Percentiles rank a stretch among this genome's conserved stretches.
These are phyloP conservation scores for Favolaschia claudopus DNA, from an alignment of 768 basidiomycete genomes.

Conservation along the genomic window DNA sequence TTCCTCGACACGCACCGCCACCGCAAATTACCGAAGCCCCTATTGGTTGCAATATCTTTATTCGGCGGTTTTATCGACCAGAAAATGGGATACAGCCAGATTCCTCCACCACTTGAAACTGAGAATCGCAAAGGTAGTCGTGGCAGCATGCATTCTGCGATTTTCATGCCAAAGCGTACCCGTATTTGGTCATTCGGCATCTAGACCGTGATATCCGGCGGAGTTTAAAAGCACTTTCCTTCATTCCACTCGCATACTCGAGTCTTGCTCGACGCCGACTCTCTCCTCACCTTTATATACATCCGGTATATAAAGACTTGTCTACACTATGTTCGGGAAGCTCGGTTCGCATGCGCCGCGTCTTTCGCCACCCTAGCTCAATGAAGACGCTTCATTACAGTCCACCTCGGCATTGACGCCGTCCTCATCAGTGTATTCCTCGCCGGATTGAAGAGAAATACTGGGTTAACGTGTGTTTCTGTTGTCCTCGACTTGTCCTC, in stretches of 20 bases:
- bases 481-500: not conserved
- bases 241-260: not conserved
- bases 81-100: too few relatives aligned
- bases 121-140: too few relatives aligned
- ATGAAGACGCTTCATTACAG: slow-evolving; percentile 32
- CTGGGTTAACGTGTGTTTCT: slow-evolving; percentile 79
- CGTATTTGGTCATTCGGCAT: not conserved
- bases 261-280: not conserved
- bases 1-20: too few relatives aligned
- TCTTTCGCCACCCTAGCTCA: not conserved
- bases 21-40: too few relatives aligned
- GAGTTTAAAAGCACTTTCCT: slow-evolving; percentile 10
- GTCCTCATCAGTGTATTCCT: slow-evolving; percentile 81
- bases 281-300: slow-evolving; percentile 10
- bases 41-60: too few relatives aligned
- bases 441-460: slow-evolving; percentile 84
- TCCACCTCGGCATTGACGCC: slow-evolving; percentile 81
- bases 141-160: too few relatives aligned
- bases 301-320: too few relatives aligned
- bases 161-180: too few relatives aligned
- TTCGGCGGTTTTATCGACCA: too few relatives aligned
- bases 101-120: too few relatives aligned
- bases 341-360: slow-evolving; percentile 45
- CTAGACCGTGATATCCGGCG: slow-evolving; percentile 11
- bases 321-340: slow-evolving; percentile 79